Conservation (phyloP, 257 asterid species). For the Petunia axillaris region DNA sequence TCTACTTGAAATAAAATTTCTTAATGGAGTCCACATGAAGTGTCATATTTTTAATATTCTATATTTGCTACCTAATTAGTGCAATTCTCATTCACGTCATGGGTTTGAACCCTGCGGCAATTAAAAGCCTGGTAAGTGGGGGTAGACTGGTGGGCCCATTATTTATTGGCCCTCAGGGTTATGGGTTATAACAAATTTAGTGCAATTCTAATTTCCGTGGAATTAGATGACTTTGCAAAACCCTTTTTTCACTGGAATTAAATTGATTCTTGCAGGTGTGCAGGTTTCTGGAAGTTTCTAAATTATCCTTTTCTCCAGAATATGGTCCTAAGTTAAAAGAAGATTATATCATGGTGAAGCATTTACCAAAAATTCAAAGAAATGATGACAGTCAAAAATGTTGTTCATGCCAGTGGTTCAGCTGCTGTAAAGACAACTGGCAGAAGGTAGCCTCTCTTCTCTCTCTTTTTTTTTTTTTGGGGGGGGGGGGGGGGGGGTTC, state of each 20-base stretch:
- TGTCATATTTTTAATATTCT: neutral
- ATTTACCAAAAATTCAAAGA: slow-evolving; percentile 58
- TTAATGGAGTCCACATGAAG: neutral
- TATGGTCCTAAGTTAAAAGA: slow-evolving; percentile 96
- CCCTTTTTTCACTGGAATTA: slow-evolving; percentile 15
- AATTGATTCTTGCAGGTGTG: slow-evolving; percentile 61
- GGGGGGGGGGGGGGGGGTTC: too few species aligned
- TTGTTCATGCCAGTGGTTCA: slow-evolving; percentile 69
- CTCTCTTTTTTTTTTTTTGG: neutral
- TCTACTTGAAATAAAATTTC: neutral
- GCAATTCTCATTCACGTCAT: neutral
- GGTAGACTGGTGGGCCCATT: too few species aligned
- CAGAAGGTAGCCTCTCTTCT: slow-evolving; percentile 69
- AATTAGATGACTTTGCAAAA: neutral
- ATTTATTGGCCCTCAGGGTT: too few species aligned
- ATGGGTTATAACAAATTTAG: too few species aligned
- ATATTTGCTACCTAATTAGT: neutral
- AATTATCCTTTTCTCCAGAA: slow-evolving; percentile 85
- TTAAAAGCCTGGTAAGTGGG: too few species aligned
- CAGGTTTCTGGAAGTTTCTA: slow-evolving; percentile 88
- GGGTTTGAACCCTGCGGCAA: too few species aligned
- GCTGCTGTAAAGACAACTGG: slow-evolving; percentile 95
- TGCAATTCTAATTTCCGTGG: too few species aligned
- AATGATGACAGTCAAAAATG: slow-evolving; percentile 49
- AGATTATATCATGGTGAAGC: slow-evolving; percentile 88